phyloP scores from a whole-genome alignment of 2,329 filamentous ascomycete species.

The Taxawa tesnikishii region DNA sequence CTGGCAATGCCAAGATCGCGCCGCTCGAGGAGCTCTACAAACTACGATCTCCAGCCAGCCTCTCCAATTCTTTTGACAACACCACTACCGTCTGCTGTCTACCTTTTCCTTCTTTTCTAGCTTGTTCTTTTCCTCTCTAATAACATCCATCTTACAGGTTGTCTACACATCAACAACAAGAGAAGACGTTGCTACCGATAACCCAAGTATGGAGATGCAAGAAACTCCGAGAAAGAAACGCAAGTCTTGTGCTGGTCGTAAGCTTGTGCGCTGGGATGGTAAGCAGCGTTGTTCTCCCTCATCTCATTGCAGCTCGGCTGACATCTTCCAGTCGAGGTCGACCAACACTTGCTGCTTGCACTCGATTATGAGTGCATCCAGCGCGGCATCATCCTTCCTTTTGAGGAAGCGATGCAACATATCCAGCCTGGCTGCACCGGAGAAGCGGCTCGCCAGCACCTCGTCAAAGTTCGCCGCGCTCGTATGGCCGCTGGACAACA shows the following conservation, averaged over 20 bases:
- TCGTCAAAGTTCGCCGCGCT: conserved; percentile 14
- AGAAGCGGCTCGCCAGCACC: conserved; percentile 16
- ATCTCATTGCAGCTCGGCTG: no score
- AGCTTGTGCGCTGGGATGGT: conserved; percentile 18
- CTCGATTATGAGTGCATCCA: conserved; percentile 12
- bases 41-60: no score
- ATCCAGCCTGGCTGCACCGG: conserved; percentile 10
- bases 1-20: no score
- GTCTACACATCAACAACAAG: no score
- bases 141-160: no score
- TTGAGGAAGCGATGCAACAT: conserved; percentile 9
- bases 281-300: conserved; percentile 9
- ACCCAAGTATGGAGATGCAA: no score
- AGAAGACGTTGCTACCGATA: no score
- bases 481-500: conserved; percentile 7
- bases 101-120: no score
- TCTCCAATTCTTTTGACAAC: no score
- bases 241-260: conserved; percentile 7
- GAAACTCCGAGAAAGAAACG: conserved; percentile 1
- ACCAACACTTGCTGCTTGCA: conserved; percentile 15
- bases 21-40: no score
- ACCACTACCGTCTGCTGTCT: no score
- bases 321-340: conserved; percentile 12
- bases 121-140: no score
- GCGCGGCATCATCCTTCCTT: conserved; percentile 12